A percentile compares a stretch with the other conserved stretches of the same genome.
These are phyloP conservation scores for Naganishia onofrii DNA, from an alignment of 768 basidiomycete genomes.

Conservation along the genomic window DNA sequence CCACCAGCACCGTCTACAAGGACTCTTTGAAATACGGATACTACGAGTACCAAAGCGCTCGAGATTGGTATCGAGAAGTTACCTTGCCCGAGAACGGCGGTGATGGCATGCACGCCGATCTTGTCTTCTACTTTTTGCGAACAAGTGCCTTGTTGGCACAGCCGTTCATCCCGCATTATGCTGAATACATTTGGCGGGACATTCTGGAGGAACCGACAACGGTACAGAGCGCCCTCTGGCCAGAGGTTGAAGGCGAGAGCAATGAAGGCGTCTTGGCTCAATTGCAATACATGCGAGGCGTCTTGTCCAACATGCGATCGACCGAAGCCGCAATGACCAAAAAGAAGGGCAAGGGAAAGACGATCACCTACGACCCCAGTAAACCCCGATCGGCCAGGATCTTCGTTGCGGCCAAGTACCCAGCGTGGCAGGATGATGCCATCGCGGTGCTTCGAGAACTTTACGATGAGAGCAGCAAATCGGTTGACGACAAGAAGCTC, in stretches of 20 bases:
- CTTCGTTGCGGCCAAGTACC: slow-evolving; percentile 87
- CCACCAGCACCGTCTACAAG: slow-evolving; percentile 80
- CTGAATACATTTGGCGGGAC: slow-evolving; percentile 81
- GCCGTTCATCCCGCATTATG: slow-evolving; percentile 88
- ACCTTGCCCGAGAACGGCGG: slow-evolving; percentile 66
- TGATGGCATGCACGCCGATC: slow-evolving; percentile 76
- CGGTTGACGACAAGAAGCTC: slow-evolving; percentile 79
- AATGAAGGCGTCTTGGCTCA: slow-evolving; percentile 64
- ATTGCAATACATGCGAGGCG: slow-evolving; percentile 78
- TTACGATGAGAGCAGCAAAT: slow-evolving; percentile 60
- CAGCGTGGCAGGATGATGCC: slow-evolving; percentile 86
- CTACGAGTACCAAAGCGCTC: slow-evolving; percentile 85
- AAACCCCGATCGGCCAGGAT: slow-evolving; percentile 78
- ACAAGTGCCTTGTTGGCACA: slow-evolving; percentile 72
- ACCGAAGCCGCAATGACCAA: slow-evolving; percentile 76
- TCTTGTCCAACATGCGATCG: slow-evolving; percentile 87
- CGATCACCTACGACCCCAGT: slow-evolving; percentile 65
- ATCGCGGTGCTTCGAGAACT: slow-evolving; percentile 71
- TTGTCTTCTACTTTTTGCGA: slow-evolving; percentile 81
- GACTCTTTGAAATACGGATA: slow-evolving; percentile 92
- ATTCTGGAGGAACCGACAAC: slow-evolving; percentile 72
- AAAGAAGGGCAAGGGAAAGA: slow-evolving; percentile 71
- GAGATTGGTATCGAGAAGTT: slow-evolving; percentile 95
- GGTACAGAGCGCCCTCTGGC: slow-evolving; percentile 81
- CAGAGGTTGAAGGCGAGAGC: slow-evolving; percentile 61